Evolutionary conservation across 148 eudicot genomes (phyloP).

Genomic region (Camellia granthamiana): DNA sequence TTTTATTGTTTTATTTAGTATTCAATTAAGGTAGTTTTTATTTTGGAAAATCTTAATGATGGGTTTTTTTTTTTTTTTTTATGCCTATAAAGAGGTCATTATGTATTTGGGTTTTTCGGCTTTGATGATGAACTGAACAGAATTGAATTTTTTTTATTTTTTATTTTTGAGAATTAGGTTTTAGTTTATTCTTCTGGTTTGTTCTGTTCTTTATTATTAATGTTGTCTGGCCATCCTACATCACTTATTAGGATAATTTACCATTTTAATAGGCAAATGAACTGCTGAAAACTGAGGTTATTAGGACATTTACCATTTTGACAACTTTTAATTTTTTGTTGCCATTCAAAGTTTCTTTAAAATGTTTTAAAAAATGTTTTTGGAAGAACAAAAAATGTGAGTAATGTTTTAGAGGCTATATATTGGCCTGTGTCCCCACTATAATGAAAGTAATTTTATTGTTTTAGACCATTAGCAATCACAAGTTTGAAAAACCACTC

Average conservation of each 20-base stretch:
- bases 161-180: no score
- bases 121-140: no score
- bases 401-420: not conserved
- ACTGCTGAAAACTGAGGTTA: constrained; percentile 7
- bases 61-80: no score
- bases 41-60: no score
- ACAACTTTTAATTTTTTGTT: constrained; percentile 1
- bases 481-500: not conserved
- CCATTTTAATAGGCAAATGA: not conserved
- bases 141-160: no score
- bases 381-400: not conserved
- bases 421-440: not conserved
- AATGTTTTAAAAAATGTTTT: not conserved
- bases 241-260: not conserved
- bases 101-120: no score
- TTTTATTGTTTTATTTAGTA: no score
- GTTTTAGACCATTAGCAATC: not conserved
- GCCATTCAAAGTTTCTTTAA: not conserved
- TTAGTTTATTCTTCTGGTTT: no score
- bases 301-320: not conserved
- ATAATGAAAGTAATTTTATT: not conserved
- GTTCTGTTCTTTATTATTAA: no score
- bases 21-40: no score
- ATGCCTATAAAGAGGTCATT: no score
- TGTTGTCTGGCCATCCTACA: no score